These are phyloP conservation scores for Ophiocordyceps camponoti-leonardi DNA, from an alignment of 2,329 filamentous ascomycete species.

Conservation along the genomic window DNA sequence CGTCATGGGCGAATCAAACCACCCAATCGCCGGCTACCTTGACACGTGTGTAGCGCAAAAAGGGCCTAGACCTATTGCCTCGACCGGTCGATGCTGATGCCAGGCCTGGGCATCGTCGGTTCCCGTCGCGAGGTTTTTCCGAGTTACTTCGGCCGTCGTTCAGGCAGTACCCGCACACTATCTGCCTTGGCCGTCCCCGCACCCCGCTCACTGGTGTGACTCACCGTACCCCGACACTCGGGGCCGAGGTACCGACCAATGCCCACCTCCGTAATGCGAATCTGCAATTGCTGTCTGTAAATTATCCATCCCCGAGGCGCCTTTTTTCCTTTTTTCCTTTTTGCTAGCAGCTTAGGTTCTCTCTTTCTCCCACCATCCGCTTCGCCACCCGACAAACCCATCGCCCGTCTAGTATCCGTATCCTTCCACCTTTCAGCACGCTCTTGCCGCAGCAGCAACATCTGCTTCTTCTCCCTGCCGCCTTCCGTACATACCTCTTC, in stretches of 20 bases:
- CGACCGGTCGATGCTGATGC: background rate
- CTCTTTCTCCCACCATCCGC: background rate
- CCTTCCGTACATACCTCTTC: too few species aligned
- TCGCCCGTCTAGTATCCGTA: background rate
- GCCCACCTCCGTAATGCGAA: too few species aligned
- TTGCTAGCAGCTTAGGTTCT: too few species aligned
- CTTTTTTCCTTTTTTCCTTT: too few species aligned
- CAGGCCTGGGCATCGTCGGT: background rate
- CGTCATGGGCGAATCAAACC: too few species aligned
- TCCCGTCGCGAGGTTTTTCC: background rate
- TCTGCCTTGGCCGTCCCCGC: background rate
- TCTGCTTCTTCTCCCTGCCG: background rate
- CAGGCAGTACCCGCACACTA: background rate
- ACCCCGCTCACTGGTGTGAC: background rate
- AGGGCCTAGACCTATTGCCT: background rate
- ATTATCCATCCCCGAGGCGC: too few species aligned
- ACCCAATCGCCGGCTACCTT: background rate
- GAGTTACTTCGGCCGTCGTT: background rate
- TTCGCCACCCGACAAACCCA: background rate
- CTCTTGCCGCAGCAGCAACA: background rate
- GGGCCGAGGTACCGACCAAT: background rate
- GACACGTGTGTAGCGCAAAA: background rate
- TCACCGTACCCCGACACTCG: background rate
- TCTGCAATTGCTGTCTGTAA: too few species aligned
- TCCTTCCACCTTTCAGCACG: background rate